A percentile compares a stretch with the other conserved stretches of the same genome.
Conservation (phyloP, 2,329 filamentous ascomycete species). For the Tolypocladium nubicola region DNA sequence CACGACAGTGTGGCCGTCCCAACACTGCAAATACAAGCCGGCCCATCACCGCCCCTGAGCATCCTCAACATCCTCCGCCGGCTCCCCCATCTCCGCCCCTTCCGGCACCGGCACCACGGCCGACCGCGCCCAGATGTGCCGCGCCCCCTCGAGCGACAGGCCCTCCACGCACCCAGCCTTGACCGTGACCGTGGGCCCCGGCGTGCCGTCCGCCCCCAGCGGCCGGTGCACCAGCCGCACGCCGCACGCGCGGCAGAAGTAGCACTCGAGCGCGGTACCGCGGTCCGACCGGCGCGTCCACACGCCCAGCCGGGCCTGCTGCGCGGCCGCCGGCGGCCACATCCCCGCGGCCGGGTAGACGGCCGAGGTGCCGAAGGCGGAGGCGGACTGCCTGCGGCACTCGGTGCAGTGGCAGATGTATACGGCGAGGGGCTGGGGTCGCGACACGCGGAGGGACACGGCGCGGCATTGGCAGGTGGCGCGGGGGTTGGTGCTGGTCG, state of each 20-base stretch:
- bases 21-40: background rate
- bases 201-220: conserved; percentile 24
- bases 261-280: conserved; percentile 31
- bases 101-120: conserved; percentile 33
- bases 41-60: background rate
- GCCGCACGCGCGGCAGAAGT: conserved; percentile 31
- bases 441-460: conserved; percentile 24
- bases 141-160: conserved; percentile 25
- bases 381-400: conserved; percentile 32
- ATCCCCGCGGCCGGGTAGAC: conserved; percentile 28
- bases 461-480: conserved; percentile 28
- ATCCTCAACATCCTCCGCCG: background rate
- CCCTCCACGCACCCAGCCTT: conserved; percentile 36
- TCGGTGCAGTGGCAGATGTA: conserved; percentile 36
- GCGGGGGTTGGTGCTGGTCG: conserved; percentile 8
- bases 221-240: conserved; percentile 36
- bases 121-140: conserved; percentile 34
- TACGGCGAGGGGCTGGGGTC: conserved; percentile 21
- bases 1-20: background rate
- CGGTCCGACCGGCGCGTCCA: conserved; percentile 28
- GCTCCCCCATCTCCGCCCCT: conserved; percentile 10
- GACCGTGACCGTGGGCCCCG: conserved; percentile 26
- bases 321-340: conserved; percentile 25
- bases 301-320: conserved; percentile 20
- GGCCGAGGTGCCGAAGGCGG: conserved; percentile 34